Conservation (phyloP, 148 eudicot genomes). For the Selenicereus undatus region DNA sequence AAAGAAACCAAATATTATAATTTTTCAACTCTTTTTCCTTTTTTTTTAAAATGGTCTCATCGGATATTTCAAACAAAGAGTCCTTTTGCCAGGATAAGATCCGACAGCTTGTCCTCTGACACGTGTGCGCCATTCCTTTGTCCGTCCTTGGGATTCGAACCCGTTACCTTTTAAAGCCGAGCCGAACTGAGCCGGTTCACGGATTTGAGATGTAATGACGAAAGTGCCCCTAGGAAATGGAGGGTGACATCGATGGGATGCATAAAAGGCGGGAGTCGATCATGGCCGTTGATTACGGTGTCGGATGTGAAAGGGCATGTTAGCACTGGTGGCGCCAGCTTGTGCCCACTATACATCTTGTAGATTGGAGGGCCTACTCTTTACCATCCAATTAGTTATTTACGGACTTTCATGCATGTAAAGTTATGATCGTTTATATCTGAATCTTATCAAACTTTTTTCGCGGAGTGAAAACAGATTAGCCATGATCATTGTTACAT, state of each 20-base stretch:
- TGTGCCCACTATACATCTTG: conserved; percentile 10
- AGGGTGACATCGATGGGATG: conserved; percentile 11
- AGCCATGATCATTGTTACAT: too few relatives aligned
- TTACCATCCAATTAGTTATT: conserved; percentile 15
- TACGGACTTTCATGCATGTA: neutral
- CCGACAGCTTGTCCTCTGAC: conserved; percentile 49
- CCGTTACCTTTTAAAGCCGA: neutral
- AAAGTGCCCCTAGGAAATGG: conserved; percentile 2
- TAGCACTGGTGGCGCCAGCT: conserved; percentile 11
- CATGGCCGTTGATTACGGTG: conserved; percentile 35
- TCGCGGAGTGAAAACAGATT: too few relatives aligned
- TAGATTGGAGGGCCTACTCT: conserved; percentile 10
- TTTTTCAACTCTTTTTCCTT: neutral
- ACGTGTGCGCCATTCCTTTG: conserved; percentile 42
- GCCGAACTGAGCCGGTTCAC: conserved; percentile 2
- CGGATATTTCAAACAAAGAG: conserved; percentile 23
- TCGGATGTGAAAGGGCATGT: conserved; percentile 24
- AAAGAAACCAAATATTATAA: neutral
- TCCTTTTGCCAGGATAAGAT: conserved; percentile 44
- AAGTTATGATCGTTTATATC: too few relatives aligned
- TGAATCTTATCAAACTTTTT: too few relatives aligned
- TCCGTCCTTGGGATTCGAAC: conserved; percentile 25
- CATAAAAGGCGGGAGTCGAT: conserved; percentile 38
- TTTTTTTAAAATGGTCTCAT: neutral
- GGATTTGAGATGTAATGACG: conserved; percentile 6